Base-by-base conservation (phyloP, 345 rosid genomes). In the Erucastrum elatum region DNA sequence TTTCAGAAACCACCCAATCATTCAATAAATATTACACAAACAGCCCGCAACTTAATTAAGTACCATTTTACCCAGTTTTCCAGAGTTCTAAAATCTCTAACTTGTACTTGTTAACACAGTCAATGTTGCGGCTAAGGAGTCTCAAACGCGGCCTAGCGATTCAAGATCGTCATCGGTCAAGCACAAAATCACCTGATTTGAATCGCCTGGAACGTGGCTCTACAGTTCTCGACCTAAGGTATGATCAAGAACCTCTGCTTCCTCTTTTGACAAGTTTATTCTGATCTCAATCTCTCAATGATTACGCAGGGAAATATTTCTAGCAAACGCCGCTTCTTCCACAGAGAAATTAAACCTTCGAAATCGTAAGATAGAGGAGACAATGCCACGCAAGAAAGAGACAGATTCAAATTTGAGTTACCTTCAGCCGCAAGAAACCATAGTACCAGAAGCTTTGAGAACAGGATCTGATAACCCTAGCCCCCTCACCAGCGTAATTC, bases 61-160 rank as follows among this genome's bases (percentile, higher is more conserved):
- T 29, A 25, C 51, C 27, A 26, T 0, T 30, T 33, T 4, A 53
- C 44, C 64, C 8, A 16, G 51, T n/a, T 33, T 6, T 34, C 37
- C 3, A 5, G 16, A 44, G 25, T 76, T 17, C 0, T 30, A 33
- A 41, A 10, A 9, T 10, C 6, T 49, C 30, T 26, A 6, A 9
- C 6, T 62, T 70, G 35, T 51, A 2, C 49, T 37, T 37, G 76
- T 79, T 21, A 7, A 9, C 4, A 27, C 30, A 94, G 97, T 83
- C 97, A 21, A 75, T 88, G 86, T 89, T 94, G 70, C 88, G 87
- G 78, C 71, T 89, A 59, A 85, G 88, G 85, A 76, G 70, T 77
- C 84, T 91, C 35, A 87, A 85, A 41, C 88, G 90, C 0, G 84
- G 88, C 60, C 17, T 66, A 81, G 85, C 76, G 4, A 80, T 83